Evolutionary conservation across 1,284 basidiomycete genomes (phyloP).

Genomic region (Ceratobasidium papillatum): DNA sequence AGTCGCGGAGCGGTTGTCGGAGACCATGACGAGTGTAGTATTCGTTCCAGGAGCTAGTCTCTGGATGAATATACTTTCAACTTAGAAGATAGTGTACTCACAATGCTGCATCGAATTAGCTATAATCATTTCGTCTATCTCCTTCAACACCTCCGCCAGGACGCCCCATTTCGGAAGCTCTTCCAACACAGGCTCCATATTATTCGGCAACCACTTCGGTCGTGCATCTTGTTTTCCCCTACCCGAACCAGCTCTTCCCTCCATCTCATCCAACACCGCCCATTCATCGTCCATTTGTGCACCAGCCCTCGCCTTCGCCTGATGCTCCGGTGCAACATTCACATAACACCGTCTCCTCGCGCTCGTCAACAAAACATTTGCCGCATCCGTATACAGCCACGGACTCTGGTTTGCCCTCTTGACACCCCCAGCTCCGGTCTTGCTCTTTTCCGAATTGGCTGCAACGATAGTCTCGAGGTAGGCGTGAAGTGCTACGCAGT

Average conservation of each 20-base stretch:
- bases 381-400: constrained; percentile 91
- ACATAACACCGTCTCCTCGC: constrained; percentile 84
- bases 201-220: constrained; percentile 73
- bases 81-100: constrained; percentile 43
- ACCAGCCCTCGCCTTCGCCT: constrained; percentile 47
- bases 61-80: constrained; percentile 25
- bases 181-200: constrained; percentile 88
- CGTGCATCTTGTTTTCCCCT: constrained; percentile 23
- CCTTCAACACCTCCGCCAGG: constrained; percentile 84
- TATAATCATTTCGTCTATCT: constrained; percentile 90
- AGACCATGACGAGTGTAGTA: constrained; percentile 88
- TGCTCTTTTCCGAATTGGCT: constrained; percentile 64
- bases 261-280: constrained; percentile 70
- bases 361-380: constrained; percentile 85
- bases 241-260: constrained; percentile 53
- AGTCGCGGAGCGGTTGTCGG: constrained; percentile 77
- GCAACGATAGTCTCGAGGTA: constrained; percentile 93
- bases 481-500: constrained; percentile 88
- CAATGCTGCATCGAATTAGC: constrained; percentile 52
- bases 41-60: constrained; percentile 72
- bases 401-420: constrained; percentile 68
- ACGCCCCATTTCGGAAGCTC: constrained; percentile 96
- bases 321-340: constrained; percentile 47
- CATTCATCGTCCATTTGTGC: constrained; percentile 75
- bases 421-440: constrained; percentile 59